These are phyloP conservation scores for Pestalotiopsis sp. DNA, from an alignment of 2,329 filamentous ascomycete species.

Conservation along the genomic window DNA sequence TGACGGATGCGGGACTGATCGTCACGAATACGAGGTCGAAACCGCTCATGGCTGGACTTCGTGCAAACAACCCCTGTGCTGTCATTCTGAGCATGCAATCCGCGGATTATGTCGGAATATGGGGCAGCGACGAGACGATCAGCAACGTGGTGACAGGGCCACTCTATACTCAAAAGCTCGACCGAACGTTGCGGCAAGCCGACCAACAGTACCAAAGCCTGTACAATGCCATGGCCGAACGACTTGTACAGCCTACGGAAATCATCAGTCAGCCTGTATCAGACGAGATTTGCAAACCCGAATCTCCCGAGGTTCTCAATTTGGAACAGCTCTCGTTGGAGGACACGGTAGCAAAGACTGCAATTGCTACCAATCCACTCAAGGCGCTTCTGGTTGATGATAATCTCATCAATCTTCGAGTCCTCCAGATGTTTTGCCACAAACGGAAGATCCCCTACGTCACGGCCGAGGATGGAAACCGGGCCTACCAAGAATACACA, in stretches of 20 bases:
- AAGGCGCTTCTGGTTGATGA: conserved; percentile 14
- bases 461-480: conserved; percentile 9
- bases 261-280: background rate
- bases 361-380: background rate
- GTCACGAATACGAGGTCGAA: background rate
- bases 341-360: background rate
- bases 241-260: background rate
- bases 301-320: background rate
- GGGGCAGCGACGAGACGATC: background rate
- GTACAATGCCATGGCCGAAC: background rate
- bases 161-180: conserved; percentile 6
- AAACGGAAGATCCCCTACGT: conserved; percentile 11
- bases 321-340: background rate
- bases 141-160: conserved; percentile 4
- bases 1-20: background rate
- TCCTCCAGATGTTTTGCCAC: conserved; percentile 12
- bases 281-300: background rate
- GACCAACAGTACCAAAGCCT: background rate
- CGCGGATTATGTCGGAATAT: background rate
- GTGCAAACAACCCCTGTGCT: background rate
- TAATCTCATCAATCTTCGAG: conserved; percentile 12
- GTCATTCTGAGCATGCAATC: background rate
- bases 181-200: conserved; percentile 3
- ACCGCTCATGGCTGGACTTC: background rate
- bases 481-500: conserved; percentile 1